Base-by-base conservation (phyloP, 129 eudicot species). In the Lactuca sativa region DNA sequence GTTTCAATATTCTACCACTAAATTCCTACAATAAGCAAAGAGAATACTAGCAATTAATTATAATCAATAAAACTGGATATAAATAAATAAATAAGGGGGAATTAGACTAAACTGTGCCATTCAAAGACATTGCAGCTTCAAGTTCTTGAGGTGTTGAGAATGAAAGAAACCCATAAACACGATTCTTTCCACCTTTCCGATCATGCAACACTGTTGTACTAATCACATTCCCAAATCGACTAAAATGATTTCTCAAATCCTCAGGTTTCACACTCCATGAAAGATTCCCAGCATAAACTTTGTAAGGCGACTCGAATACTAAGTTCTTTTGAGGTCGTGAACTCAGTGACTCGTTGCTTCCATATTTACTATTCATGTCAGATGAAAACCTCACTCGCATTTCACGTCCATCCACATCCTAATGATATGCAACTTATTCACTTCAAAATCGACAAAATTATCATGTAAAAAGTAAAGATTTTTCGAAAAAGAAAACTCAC, bases 361-460 rank as follows among this genome's bases (percentile, higher is more conserved):
- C 74, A 63, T 75, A 59, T 56, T 47, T 74, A 6, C 64, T 69
- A 15, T 70, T 61, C 74, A 82, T 75, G 18, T 74, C 86, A 37
- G 36, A 67, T 44, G 86, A 66, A 49, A 82, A 70, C 44, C 70
- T 74, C 17, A 82, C 86, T 49, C 86, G 81, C 72, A 82, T 71
- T 37, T 82, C 83, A n/a, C 86, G 83, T 44, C 86, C 86, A 71
- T 67, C 81, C 48, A 82, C 72, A 44, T 82, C 86, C 86, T 82
- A 51, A 3, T 14, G 12, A 37, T n/a, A 18, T 59, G 18, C 51
- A 49, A 18, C 56, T 56, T 43, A 15, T 74, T 66, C 37, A 15
- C 12, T 47, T 18, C 2, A 49, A 33, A 66, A 11, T 12, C 5
- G n/a, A 59, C 34, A 16, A 25, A 34, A 56, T 36, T 52, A 66